Conservation (phyloP, 805 yeast genomes). For the Candida ortonii region DNA sequence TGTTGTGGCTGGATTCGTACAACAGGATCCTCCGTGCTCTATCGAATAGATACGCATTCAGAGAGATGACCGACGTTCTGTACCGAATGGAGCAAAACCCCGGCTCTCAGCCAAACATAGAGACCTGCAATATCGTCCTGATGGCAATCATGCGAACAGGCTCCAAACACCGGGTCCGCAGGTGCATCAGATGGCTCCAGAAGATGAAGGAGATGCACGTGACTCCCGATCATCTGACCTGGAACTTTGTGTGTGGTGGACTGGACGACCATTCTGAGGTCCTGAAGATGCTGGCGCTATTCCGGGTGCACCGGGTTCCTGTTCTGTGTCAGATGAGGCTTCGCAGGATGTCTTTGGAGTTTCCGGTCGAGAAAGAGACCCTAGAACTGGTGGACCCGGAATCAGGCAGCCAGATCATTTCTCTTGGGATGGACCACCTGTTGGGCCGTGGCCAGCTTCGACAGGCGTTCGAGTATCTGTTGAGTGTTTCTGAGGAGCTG, state of each 20-base stretch:
- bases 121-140: slow-evolving; percentile 15
- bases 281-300: slow-evolving; percentile 6
- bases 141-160: slow-evolving; percentile 7
- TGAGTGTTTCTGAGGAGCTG: slow-evolving; percentile 2
- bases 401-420: too few species aligned
- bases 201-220: slow-evolving; percentile 7
- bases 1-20: slow-evolving; percentile 7
- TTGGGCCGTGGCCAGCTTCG: slow-evolving; percentile 1
- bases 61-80: slow-evolving; percentile 4
- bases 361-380: slow-evolving; percentile 11
- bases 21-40: slow-evolving; percentile 7
- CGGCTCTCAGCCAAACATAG: slow-evolving; percentile 7
- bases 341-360: slow-evolving; percentile 3
- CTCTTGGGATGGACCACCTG: slow-evolving; percentile 3
- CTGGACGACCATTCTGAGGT: slow-evolving; percentile 2
- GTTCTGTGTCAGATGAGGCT: slow-evolving; percentile 7
- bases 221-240: slow-evolving; percentile 15
- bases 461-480: slow-evolving; percentile 9
- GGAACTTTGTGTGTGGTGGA: slow-evolving; percentile 15
- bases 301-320: slow-evolving; percentile 10
- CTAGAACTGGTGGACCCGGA: too few species aligned
- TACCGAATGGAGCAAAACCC: slow-evolving; percentile 1
- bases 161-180: slow-evolving; percentile 8
- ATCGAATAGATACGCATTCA: slow-evolving; percentile 11
- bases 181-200: slow-evolving; percentile 7